Evolutionary conservation across 257 asterid species (phyloP).

Genomic region (Forsythia viridissima): DNA sequence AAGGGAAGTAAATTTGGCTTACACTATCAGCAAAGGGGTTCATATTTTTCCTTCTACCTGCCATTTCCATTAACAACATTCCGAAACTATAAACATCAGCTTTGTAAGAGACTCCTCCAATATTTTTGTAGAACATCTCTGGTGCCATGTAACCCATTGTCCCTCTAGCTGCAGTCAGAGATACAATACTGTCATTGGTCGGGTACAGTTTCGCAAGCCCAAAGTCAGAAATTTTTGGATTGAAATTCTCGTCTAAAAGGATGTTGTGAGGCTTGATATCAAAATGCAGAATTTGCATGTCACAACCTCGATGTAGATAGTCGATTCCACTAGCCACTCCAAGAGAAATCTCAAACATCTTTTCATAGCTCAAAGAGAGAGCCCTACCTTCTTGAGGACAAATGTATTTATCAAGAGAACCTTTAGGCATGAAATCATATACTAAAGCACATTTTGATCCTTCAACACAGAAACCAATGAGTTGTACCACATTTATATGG

Average conservation of each 20-base stretch:
- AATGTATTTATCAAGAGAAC: slow-evolving; percentile 48
- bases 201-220: background rate
- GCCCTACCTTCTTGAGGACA: slow-evolving; percentile 7
- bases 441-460: slow-evolving; percentile 44
- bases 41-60: background rate
- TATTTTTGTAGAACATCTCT: background rate
- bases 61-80: background rate
- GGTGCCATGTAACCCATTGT: background rate
- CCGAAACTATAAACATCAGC: background rate
- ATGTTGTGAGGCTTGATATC: background rate
- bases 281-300: background rate
- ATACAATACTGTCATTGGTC: background rate
- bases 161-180: background rate
- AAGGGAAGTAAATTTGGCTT: slow-evolving; percentile 5
- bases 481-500: slow-evolving; percentile 43
- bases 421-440: slow-evolving; percentile 42
- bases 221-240: background rate
- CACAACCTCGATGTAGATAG: background rate
- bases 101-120: background rate
- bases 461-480: slow-evolving; percentile 45
- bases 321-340: slow-evolving; percentile 31
- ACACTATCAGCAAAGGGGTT: background rate
- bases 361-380: slow-evolving; percentile 28
- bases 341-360: slow-evolving; percentile 43
- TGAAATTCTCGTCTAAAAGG: background rate